These are phyloP conservation scores for Conticribra weissflogii DNA, from an alignment of 108 stramenopile species.

Conservation along the genomic window DNA sequence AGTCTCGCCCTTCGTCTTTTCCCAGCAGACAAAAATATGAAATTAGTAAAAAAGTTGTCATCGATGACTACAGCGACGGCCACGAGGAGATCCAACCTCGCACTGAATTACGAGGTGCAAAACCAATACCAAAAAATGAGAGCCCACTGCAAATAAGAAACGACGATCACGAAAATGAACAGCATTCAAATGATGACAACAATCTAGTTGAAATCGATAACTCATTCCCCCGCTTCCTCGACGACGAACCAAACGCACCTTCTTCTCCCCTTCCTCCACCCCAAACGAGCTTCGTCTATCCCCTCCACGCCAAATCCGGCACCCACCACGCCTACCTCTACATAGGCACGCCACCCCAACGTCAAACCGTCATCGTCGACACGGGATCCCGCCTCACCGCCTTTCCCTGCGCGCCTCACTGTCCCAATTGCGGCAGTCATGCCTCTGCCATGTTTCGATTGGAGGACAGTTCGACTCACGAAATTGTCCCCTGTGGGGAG, in stretches of 20 bases:
- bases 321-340: slow-evolving; percentile 91
- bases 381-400: slow-evolving; percentile 92
- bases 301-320: slow-evolving; percentile 72
- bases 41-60: too few species aligned
- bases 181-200: too few species aligned
- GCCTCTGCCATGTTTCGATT: slow-evolving; percentile 51
- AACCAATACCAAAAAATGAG: too few species aligned
- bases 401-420: slow-evolving; percentile 87
- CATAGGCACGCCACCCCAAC: slow-evolving; percentile 92
- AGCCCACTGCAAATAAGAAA: too few species aligned
- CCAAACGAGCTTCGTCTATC: slow-evolving; percentile 36
- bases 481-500: slow-evolving; percentile 35
- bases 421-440: slow-evolving; percentile 70
- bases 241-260: neutral
- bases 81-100: too few species aligned
- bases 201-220: neutral
- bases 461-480: slow-evolving; percentile 24
- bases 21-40: too few species aligned
- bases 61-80: too few species aligned
- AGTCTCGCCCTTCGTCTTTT: too few species aligned
- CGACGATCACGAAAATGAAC: too few species aligned
- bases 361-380: slow-evolving; percentile 94
- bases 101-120: too few species aligned
- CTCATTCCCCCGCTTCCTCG: neutral
- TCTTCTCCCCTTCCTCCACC: slow-evolving; percentile 14